phyloP scores from a whole-genome alignment of 148 eudicot genomes.

The Agrostemma githago region DNA sequence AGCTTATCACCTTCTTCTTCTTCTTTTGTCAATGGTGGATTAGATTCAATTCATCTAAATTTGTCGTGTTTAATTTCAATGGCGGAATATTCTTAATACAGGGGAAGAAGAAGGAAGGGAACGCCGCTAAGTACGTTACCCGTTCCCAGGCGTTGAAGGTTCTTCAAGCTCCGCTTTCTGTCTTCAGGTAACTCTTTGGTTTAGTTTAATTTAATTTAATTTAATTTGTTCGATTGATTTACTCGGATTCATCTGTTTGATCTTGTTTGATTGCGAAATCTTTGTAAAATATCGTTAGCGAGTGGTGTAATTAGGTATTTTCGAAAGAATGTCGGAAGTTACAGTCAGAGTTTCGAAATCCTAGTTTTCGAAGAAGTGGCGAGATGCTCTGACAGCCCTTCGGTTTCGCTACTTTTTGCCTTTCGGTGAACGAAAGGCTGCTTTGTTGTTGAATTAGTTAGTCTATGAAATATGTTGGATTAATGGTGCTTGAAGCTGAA shows the following conservation, averaged over 20 bases:
- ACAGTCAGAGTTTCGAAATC: too few species aligned
- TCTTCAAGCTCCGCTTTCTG: constrained; percentile 73
- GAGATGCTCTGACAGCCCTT: not conserved
- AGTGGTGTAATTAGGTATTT: too few species aligned
- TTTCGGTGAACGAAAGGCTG: not conserved
- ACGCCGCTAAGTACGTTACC: constrained; percentile 73
- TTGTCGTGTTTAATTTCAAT: not conserved
- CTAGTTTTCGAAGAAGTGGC: not conserved
- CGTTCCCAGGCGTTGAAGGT: constrained; percentile 81
- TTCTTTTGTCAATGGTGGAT: not conserved
- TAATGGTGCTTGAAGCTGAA: not conserved
- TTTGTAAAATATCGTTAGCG: not conserved
- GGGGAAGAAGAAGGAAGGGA: constrained; percentile 99
- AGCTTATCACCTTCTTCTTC: not conserved
- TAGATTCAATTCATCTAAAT: not conserved
- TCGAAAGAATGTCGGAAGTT: not conserved
- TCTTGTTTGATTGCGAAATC: not conserved
- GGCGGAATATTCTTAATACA: constrained; percentile 4
- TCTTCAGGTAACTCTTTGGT: constrained; percentile 50
- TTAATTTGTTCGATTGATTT: not conserved
- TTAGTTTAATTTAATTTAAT: not conserved
- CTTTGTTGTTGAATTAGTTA: not conserved
- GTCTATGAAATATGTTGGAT: not conserved
- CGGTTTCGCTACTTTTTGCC: not conserved
- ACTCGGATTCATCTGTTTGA: not conserved